Evolutionary conservation across 2,329 filamentous ascomycete species (phyloP), one percentile per base, ranked within the genome.

Genomic region (Westerdykella aurantiaca): DNA sequence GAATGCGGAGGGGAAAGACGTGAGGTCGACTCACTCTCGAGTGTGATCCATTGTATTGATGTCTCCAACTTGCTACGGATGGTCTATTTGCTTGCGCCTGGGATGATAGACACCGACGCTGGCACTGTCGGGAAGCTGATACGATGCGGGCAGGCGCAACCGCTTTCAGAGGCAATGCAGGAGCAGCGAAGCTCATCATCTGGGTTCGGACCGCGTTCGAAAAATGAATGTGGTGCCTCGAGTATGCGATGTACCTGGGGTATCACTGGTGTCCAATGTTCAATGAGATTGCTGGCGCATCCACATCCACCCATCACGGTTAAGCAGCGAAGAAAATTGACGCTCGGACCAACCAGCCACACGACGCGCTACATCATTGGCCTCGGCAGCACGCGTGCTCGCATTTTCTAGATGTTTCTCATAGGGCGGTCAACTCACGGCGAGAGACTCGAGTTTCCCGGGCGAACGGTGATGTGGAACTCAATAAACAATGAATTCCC

Each of bases 181-280:
- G 63, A 39, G 58, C 60, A 45, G 52, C 54, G 38, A 67, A 52
- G 50, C 60, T 67, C 66, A 68, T 68, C 11, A 39, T 64, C 43
- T 17, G 16, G 7, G 29, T 18, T 17, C 31, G 31, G 33, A 11
- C 23, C 17, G 23, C 16, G 17, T 23, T 18, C 23, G 18, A 21
- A 21, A 21, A 21, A 21, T 21, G 18, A 21, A 21, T 21, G 18
- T 21, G 4, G 16, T 13, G 5, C 12, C 25, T 29, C n/a, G 40
- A n/a, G 18, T 42, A 5, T 42, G 33, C 31, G 31, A 42, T 31
- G 39, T 11, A 31, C 21, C 9, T 39, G 18, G 12, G 37, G 18
- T 21, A 21, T 21, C 18, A 21, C 18, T 21, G 17, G 14, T 21
- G 18, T 16, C 16, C 37, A 38, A 25, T 18, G 22, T 10, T 38